These are phyloP conservation scores for Papiliotrema laurentii DNA, from an alignment of 1,284 basidiomycete genomes.

Conservation along the genomic window DNA sequence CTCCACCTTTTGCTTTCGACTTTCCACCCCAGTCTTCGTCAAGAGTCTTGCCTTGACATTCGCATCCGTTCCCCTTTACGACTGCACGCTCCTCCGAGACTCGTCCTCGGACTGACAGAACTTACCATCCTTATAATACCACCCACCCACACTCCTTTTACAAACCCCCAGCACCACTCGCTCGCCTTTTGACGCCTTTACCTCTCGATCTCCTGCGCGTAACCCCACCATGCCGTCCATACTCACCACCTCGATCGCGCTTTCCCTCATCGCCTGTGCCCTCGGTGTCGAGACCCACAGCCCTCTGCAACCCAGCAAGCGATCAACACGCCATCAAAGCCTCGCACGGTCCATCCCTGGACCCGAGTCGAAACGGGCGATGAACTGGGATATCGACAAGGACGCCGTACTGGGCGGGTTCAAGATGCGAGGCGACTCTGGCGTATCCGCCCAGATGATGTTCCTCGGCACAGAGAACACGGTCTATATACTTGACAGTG, in stretches of 20 bases:
- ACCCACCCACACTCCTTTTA: neutral
- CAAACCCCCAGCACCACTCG: neutral
- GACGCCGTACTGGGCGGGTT: slow-evolving; percentile 32
- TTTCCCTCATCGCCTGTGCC: slow-evolving; percentile 1
- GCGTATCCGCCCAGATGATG: slow-evolving; percentile 48
- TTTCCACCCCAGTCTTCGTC: too few species aligned
- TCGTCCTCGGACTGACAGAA: too few species aligned
- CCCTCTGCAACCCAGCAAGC: neutral
- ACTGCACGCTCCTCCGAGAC: too few species aligned
- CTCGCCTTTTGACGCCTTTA: neutral
- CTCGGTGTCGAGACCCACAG: neutral
- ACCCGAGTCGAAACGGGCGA: neutral
- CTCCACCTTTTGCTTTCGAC: too few species aligned
- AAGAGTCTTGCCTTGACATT: too few species aligned
- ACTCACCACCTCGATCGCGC: neutral
- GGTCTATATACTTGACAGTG: slow-evolving; percentile 51
- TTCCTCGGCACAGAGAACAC: slow-evolving; percentile 48
- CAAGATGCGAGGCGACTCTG: slow-evolving; percentile 42
- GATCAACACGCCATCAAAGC: slow-evolving; percentile 2
- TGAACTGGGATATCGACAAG: slow-evolving; percentile 2
- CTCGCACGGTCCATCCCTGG: neutral
- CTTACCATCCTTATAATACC: neutral
- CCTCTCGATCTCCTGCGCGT: neutral
- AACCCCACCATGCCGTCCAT: slow-evolving; percentile 2
- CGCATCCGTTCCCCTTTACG: too few species aligned